These are phyloP conservation scores for Musa itinerans DNA, from an alignment of 176 grass and related monocot genomes.

Conservation along the genomic window DNA sequence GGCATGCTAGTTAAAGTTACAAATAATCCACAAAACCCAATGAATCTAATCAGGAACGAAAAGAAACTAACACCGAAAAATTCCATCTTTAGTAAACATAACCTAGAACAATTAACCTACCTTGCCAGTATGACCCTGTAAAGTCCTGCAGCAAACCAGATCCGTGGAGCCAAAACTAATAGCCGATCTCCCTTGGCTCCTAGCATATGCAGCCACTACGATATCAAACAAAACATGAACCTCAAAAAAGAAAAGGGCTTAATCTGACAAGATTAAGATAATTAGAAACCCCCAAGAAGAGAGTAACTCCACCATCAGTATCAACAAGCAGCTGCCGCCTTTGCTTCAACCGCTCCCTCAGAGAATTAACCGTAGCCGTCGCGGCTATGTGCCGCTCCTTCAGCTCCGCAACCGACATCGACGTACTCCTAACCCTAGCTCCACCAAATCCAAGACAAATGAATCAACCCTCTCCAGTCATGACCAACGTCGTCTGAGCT, in stretches of 20 bases:
- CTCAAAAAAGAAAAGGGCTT: not conserved
- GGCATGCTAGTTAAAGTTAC: not conserved
- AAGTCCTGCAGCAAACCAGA: constrained; percentile 88
- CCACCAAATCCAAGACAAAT: not conserved
- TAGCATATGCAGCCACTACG: constrained; percentile 77
- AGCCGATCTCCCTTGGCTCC: constrained; percentile 46
- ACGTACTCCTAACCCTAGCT: not conserved
- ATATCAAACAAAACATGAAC: constrained; percentile 1
- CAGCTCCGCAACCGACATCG: constrained; percentile 75
- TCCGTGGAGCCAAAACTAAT: constrained; percentile 74
- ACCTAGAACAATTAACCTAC: constrained; percentile 14
- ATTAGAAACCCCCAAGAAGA: not conserved
- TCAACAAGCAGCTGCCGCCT: constrained; percentile 72
- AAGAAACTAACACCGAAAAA: not conserved
- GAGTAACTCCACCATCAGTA: constrained; percentile 52
- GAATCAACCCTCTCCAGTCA: not conserved
- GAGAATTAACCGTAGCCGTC: constrained; percentile 57
- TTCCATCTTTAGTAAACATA: not conserved
- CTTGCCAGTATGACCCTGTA: constrained; percentile 92
- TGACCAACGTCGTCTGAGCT: not conserved
- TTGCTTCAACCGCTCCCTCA: constrained; percentile 62
- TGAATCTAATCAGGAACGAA: not conserved
- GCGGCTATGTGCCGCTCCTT: constrained; percentile 70
- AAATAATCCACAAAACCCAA: not conserved
- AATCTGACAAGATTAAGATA: not conserved